phyloP scores from a whole-genome alignment of 108 stramenopile genomes.

The Cyclotella sp. region DNA sequence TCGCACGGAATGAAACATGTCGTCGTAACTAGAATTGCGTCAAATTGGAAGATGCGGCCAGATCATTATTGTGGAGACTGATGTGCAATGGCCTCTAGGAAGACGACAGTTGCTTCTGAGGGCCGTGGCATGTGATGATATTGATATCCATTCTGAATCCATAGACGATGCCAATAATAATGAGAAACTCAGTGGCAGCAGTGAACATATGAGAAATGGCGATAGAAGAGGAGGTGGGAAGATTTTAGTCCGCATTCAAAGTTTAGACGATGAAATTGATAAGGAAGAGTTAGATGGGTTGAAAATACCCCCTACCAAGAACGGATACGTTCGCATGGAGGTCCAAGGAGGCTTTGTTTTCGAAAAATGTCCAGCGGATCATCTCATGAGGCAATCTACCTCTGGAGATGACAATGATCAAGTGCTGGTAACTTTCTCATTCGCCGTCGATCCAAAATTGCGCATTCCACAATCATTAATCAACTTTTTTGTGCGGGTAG shows the following conservation, averaged over 20 bases:
- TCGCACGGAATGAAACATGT: no score
- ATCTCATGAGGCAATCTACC: conserved; percentile 42
- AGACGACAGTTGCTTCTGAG: conserved; percentile 59
- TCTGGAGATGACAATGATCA: conserved; percentile 45
- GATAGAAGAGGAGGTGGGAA: conserved; percentile 11
- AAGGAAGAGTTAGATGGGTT: conserved; percentile 43
- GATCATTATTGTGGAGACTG: conserved; percentile 53
- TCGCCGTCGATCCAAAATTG: conserved; percentile 66
- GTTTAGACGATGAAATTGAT: conserved; percentile 42
- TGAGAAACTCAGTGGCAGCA: neutral
- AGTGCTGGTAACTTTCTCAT: conserved; percentile 59
- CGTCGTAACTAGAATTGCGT: conserved; percentile 25
- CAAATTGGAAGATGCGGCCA: conserved; percentile 66
- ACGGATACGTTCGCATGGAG: conserved; percentile 57
- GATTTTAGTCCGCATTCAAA: conserved; percentile 46
- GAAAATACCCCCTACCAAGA: conserved; percentile 31
- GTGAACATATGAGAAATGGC: neutral
- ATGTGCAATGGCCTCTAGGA: conserved; percentile 73
- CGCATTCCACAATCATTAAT: conserved; percentile 63
- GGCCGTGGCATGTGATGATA: conserved; percentile 74
- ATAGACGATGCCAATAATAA: conserved; percentile 33
- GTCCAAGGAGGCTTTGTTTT: conserved; percentile 69
- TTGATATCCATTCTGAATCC: conserved; percentile 46
- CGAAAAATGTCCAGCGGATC: conserved; percentile 71
- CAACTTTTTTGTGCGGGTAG: conserved; percentile 67